Conservation (phyloP, 2,329 filamentous ascomycete species). For the Teratosphaeria epicoccoides region DNA sequence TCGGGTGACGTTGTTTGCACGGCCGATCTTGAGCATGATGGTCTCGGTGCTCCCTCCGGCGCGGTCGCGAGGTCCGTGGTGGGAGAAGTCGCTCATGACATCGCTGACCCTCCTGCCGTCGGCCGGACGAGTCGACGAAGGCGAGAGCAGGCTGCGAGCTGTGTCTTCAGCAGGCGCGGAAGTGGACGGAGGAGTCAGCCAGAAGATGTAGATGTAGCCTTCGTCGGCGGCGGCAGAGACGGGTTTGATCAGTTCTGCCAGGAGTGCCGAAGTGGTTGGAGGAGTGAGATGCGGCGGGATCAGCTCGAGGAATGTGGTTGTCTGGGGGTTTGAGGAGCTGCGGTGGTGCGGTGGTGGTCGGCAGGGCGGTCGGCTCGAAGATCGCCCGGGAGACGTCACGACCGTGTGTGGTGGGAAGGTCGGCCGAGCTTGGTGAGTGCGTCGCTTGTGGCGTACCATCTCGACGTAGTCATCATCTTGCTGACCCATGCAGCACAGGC, state of each 20-base stretch:
- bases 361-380: not conserved
- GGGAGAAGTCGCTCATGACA: conserved; percentile 26
- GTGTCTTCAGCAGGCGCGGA: conserved; percentile 39
- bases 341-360: conserved; percentile 9
- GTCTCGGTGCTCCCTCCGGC: conserved; percentile 38
- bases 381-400: not conserved
- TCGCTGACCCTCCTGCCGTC: conserved; percentile 20
- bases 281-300: conserved; percentile 60
- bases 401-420: not conserved
- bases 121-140: conserved; percentile 10
- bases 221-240: conserved; percentile 65
- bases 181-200: conserved; percentile 62
- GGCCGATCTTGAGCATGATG: conserved; percentile 56
- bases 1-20: conserved; percentile 73
- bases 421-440: conserved; percentile 11
- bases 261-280: conserved; percentile 56
- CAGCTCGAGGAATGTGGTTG: conserved; percentile 45
- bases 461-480: conserved; percentile 36
- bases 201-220: conserved; percentile 98
- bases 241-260: conserved; percentile 66
- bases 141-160: conserved; percentile 24
- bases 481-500: conserved; percentile 32
- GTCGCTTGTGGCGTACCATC: conserved; percentile 31
- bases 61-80: conserved; percentile 4
- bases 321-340: conserved; percentile 18